These are phyloP conservation scores for Zangia roseola DNA, from an alignment of 768 basidiomycete genomes.

Conservation along the genomic window DNA sequence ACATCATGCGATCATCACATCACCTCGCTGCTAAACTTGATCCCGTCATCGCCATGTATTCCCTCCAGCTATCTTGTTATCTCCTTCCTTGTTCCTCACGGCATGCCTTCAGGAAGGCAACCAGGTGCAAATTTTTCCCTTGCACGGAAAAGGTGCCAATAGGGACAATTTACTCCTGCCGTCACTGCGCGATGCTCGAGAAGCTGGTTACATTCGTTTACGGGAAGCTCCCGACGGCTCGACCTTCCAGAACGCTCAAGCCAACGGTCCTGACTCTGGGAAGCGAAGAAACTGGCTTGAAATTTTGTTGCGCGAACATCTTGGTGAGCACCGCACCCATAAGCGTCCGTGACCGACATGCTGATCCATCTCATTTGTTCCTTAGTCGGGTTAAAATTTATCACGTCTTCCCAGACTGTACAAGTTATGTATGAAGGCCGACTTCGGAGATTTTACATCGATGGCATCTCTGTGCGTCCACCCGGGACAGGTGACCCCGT, in stretches of 20 bases:
- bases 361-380: constrained; percentile 4
- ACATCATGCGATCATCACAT: constrained; percentile 1
- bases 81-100: constrained; percentile 59
- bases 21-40: constrained; percentile 14
- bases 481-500: constrained; percentile 18
- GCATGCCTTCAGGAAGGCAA: constrained; percentile 52
- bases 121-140: constrained; percentile 47
- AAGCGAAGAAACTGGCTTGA: constrained; percentile 65
- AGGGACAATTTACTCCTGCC: constrained; percentile 47
- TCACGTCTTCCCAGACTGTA: constrained; percentile 58
- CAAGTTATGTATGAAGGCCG: constrained; percentile 64
- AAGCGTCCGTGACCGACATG: not conserved
- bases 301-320: constrained; percentile 61
- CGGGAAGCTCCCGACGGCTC: constrained; percentile 41
- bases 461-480: constrained; percentile 39
- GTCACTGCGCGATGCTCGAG: constrained; percentile 45
- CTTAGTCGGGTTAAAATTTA: constrained; percentile 70
- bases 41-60: constrained; percentile 5
- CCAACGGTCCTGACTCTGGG: constrained; percentile 17
- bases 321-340: constrained; percentile 47
- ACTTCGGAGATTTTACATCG: constrained; percentile 55
- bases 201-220: constrained; percentile 53
- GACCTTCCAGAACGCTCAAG: constrained; percentile 15
- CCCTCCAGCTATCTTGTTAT: constrained; percentile 51
- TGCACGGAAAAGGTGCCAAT: constrained; percentile 38